Evolutionary conservation across 2,329 filamentous ascomycete species (phyloP).

Genomic region (Fusarium sp.): DNA sequence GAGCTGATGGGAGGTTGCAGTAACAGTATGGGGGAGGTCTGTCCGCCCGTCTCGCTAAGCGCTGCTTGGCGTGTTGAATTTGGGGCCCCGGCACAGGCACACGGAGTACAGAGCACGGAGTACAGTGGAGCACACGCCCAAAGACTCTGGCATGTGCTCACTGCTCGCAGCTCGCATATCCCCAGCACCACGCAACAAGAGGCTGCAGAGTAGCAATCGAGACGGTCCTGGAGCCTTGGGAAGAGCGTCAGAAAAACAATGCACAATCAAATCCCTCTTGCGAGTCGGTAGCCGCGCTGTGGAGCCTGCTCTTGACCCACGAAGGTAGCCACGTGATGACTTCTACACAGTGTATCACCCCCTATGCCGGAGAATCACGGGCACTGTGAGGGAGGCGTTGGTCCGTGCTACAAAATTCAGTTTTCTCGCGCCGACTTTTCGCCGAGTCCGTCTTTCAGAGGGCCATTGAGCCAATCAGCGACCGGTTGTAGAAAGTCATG

Average conservation of each 20-base stretch:
- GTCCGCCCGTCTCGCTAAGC: constrained; percentile 48
- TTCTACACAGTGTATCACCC: constrained; percentile 40
- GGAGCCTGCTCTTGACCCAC: constrained; percentile 46
- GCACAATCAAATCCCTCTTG: constrained; percentile 43
- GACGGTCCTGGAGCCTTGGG: constrained; percentile 17
- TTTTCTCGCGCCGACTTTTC: constrained; percentile 42
- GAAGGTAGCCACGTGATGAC: constrained; percentile 52
- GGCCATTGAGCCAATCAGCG: constrained; percentile 44
- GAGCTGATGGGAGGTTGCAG: constrained; percentile 47
- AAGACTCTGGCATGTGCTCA: constrained; percentile 46
- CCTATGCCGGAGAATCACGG: constrained; percentile 11
- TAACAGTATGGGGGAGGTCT: constrained; percentile 41
- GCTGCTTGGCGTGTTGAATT: constrained; percentile 49
- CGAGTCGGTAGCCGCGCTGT: constrained; percentile 35
- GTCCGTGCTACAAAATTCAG: constrained; percentile 31
- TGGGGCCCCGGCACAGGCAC: constrained; percentile 40
- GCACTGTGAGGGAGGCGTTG: constrained; percentile 44
- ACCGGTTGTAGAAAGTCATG: constrained; percentile 16
- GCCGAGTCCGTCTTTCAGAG: constrained; percentile 32
- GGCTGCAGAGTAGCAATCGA: constrained; percentile 8
- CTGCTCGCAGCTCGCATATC: constrained; percentile 31
- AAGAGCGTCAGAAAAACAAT: constrained; percentile 26
- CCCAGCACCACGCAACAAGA: constrained; percentile 35
- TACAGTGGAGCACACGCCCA: constrained; percentile 48
- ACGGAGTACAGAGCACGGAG: constrained; percentile 39